Percentiles rank a stretch among this genome's conserved stretches.
Conservation (phyloP, 805 yeast species). For the Zygosaccharomyces rouxii region DNA sequence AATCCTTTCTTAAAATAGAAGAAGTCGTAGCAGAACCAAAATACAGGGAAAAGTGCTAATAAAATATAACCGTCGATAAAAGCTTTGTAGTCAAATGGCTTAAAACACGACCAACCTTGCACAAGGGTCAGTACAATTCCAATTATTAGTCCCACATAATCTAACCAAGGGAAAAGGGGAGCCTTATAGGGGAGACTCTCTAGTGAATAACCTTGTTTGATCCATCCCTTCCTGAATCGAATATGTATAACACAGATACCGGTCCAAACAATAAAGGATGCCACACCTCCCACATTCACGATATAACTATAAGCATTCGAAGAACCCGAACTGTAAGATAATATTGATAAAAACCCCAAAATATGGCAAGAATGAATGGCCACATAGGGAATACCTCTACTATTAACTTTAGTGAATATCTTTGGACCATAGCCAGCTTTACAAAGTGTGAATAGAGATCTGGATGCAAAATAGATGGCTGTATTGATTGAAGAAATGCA, state of each 20-base stretch:
- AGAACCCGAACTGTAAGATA: slow-evolving; percentile 28
- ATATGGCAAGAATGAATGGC: slow-evolving; percentile 53
- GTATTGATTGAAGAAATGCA: slow-evolving; percentile 68
- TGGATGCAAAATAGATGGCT: slow-evolving; percentile 62
- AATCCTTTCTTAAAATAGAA: slow-evolving; percentile 39
- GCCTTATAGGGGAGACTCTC: slow-evolving; percentile 6
- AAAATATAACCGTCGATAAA: slow-evolving; percentile 61
- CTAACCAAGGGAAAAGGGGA: slow-evolving; percentile 39
- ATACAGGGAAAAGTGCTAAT: slow-evolving; percentile 51
- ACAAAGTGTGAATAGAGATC: slow-evolving; percentile 63
- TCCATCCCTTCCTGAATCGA: slow-evolving; percentile 43
- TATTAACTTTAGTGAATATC: slow-evolving; percentile 47
- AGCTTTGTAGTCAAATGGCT: slow-evolving; percentile 45
- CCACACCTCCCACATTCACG: slow-evolving; percentile 60
- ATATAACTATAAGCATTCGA: slow-evolving; percentile 50
- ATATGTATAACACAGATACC: slow-evolving; percentile 51
- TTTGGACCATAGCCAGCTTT: slow-evolving; percentile 57
- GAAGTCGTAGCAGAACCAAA: slow-evolving; percentile 41
- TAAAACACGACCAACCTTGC: slow-evolving; percentile 49
- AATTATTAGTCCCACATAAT: slow-evolving; percentile 38
- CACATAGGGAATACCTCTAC: slow-evolving; percentile 59
- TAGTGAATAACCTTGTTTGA: slow-evolving; percentile 2
- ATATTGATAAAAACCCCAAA: slow-evolving; percentile 52
- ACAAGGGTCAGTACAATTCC: slow-evolving; percentile 41
- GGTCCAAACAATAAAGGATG: slow-evolving; percentile 67